Percentiles rank a stretch among this genome's conserved stretches.
These are phyloP conservation scores for Pythium utonaiense DNA, from an alignment of 352 stramenopile genomes.

Conservation along the genomic window DNA sequence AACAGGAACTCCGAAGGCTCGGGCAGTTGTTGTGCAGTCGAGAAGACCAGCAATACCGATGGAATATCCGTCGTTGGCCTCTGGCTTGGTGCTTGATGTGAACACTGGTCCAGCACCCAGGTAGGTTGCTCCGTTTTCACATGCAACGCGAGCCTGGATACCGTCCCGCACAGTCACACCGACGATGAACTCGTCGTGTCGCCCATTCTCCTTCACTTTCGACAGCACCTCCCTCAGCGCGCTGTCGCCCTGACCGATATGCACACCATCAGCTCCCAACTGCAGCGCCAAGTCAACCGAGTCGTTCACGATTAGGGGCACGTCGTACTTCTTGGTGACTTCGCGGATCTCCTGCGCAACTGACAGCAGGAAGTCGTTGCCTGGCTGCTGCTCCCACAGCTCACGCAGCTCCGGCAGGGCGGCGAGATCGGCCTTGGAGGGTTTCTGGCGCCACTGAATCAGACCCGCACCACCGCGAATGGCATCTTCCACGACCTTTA, in stretches of 20 bases:
- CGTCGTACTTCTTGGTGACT: constrained; percentile 31
- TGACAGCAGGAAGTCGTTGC: constrained; percentile 30
- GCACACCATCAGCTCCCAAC: constrained; percentile 45
- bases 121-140: constrained; percentile 42
- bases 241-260: constrained; percentile 49
- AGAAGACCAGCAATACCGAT: constrained; percentile 41
- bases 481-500: constrained; percentile 36
- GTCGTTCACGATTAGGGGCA: constrained; percentile 60
- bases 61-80: constrained; percentile 46
- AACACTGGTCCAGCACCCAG: constrained; percentile 53
- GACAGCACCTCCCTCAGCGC: constrained; percentile 20
- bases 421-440: constrained; percentile 27
- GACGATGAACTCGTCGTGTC: constrained; percentile 36
- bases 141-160: constrained; percentile 35
- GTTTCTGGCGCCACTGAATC: constrained; percentile 58
- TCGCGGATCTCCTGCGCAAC: constrained; percentile 36
- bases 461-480: constrained; percentile 42
- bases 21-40: constrained; percentile 22
- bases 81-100: constrained; percentile 45
- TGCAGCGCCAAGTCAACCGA: constrained; percentile 41
- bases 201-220: not conserved
- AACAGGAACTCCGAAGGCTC: constrained; percentile 34
- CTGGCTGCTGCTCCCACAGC: constrained; percentile 22
- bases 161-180: constrained; percentile 51
- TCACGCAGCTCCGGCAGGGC: constrained; percentile 23